Evolutionary conservation across 2,329 filamentous ascomycete genomes (phyloP).

Genomic region (Pestalotiopsis sp.): DNA sequence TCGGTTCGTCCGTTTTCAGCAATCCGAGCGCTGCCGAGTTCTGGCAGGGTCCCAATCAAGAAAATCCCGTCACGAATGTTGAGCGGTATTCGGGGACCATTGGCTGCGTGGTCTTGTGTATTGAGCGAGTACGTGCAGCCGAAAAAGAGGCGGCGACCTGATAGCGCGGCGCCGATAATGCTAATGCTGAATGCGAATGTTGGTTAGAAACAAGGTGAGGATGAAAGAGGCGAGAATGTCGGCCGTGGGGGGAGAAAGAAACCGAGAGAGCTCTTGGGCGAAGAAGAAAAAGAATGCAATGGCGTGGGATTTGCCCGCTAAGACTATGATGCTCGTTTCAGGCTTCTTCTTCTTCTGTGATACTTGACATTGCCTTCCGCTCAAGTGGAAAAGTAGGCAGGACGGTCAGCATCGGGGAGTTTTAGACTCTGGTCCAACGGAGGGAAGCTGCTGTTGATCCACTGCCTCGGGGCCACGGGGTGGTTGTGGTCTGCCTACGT

Average conservation of each 20-base stretch:
- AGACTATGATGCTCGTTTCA: not conserved
- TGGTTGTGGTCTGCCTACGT: not conserved
- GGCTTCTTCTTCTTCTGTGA: not conserved
- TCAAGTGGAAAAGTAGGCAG: conserved; percentile 5
- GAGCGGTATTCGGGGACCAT: not conserved
- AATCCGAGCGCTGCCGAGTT: not conserved
- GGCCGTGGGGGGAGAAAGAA: not conserved
- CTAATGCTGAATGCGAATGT: conserved; percentile 27
- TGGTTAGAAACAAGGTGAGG: conserved; percentile 21
- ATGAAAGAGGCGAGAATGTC: not conserved
- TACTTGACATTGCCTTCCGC: conserved; percentile 11
- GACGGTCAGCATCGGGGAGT: not conserved
- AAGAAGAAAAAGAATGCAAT: not conserved
- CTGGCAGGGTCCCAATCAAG: not conserved
- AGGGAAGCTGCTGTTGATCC: conserved; percentile 3
- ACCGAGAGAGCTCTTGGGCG: not conserved
- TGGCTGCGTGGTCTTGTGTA: not conserved
- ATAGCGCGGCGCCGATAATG: conserved; percentile 24
- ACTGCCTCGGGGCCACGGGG: not conserved
- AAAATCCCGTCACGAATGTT: not conserved
- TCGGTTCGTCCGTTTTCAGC: not conserved
- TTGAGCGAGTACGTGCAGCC: not conserved
- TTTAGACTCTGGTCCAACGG: conserved; percentile 9
- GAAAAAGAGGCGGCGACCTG: conserved; percentile 21
- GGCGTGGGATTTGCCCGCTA: not conserved